These are phyloP conservation scores for Poronia punctata DNA, from an alignment of 495 filamentous ascomycete genomes.

Conservation along the genomic window DNA sequence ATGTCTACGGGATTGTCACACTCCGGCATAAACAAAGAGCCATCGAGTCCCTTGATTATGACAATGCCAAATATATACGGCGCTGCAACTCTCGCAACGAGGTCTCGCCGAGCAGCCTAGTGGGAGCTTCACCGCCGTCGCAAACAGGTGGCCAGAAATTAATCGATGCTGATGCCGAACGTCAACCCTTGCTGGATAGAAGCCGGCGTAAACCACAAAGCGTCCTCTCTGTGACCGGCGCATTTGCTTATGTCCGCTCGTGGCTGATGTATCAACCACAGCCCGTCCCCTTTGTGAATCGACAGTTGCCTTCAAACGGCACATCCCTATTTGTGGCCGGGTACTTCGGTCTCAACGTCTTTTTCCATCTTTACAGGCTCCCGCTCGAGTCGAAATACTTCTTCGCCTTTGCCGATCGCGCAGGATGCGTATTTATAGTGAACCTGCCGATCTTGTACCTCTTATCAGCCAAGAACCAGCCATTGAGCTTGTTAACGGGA, in stretches of 20 bases:
- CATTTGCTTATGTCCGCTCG: conserved; percentile 14
- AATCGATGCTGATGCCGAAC: conserved; percentile 14
- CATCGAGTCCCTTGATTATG: too few relatives aligned
- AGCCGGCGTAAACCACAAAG: conserved; percentile 6
- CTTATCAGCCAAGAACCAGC: conserved; percentile 57
- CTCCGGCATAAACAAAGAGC: conserved; percentile 16
- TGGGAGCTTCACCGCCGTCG: conserved; percentile 16
- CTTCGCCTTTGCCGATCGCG: conserved; percentile 51
- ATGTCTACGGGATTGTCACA: conserved; percentile 17
- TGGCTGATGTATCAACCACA: conserved; percentile 47
- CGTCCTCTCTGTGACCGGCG: background rate
- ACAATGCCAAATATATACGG: too few relatives aligned
- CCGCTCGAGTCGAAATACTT: conserved; percentile 36
- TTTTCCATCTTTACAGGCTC: conserved; percentile 46
- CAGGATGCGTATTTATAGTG: conserved; percentile 46
- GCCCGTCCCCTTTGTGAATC: conserved; percentile 48
- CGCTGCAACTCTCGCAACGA: conserved; percentile 5
- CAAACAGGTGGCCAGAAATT: conserved; percentile 12
- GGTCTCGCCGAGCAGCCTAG: conserved; percentile 21
- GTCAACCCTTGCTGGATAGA: conserved; percentile 18
- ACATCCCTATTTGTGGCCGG: conserved; percentile 41
- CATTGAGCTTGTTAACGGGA: conserved; percentile 50
- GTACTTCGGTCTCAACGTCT: conserved; percentile 48
- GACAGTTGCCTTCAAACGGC: conserved; percentile 45
- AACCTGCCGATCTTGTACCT: conserved; percentile 58